A percentile compares a stretch with the other conserved stretches of the same genome.
These are phyloP conservation scores for Moricandia arvensis DNA, from an alignment of 345 rosid genomes.

Conservation along the genomic window DNA sequence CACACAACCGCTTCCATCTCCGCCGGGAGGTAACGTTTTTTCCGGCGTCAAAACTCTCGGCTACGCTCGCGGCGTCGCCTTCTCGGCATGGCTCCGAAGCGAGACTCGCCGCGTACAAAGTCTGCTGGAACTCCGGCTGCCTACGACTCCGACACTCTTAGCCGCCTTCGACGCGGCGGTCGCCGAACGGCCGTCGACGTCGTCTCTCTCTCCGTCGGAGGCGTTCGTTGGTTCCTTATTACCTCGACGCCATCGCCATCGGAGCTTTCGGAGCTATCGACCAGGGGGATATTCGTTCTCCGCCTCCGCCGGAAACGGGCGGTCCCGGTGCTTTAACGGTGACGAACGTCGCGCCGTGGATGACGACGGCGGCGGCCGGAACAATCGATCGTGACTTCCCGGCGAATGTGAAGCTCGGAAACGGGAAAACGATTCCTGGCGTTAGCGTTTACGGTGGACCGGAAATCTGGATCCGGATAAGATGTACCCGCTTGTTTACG, in stretches of 20 bases:
- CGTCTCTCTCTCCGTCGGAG: conserved; percentile 83
- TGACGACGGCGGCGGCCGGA: conserved; percentile 77
- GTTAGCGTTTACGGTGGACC: conserved; percentile 73
- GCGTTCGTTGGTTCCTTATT: conserved; percentile 84
- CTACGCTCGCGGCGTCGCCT: conserved; percentile 83
- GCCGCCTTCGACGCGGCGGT: conserved; percentile 88
- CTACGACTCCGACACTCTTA: conserved; percentile 84
- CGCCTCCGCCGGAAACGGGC: conserved; percentile 90
- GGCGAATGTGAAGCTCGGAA: conserved; percentile 71
- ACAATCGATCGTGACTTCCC: conserved; percentile 84
- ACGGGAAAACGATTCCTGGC: conserved; percentile 58
- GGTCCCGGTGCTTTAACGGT: conserved; percentile 86
- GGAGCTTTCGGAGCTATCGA: conserved; percentile 81
- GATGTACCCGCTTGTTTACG: conserved; percentile 74
- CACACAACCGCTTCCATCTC: conserved; percentile 87
- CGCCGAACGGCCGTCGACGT: conserved; percentile 80
- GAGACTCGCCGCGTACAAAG: conserved; percentile 80
- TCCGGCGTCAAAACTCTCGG: conserved; percentile 79
- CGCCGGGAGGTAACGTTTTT: conserved; percentile 79
- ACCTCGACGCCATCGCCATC: conserved; percentile 89
- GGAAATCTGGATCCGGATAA: conserved; percentile 46
- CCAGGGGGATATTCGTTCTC: conserved; percentile 73
- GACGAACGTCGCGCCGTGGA: conserved; percentile 88
- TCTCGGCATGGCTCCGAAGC: conserved; percentile 98
- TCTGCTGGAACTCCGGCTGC: conserved; percentile 93